Evolutionary conservation across 2,329 filamentous ascomycete genomes (phyloP).

Genomic region (Plectosphaerella plurivora): DNA sequence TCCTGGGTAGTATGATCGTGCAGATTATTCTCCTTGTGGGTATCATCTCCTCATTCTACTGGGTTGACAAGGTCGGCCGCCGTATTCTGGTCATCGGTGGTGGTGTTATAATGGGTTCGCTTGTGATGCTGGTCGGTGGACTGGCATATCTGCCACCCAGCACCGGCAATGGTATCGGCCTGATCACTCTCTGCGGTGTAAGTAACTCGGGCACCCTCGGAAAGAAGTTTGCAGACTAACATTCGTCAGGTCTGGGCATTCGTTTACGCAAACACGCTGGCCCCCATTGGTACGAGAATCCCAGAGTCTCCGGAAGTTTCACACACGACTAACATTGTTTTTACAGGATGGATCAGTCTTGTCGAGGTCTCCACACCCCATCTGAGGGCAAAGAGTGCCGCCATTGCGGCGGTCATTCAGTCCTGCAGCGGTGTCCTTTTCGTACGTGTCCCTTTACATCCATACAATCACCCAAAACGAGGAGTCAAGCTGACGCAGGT

Average conservation of each 20-base stretch:
- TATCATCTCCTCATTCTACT: constrained; percentile 12
- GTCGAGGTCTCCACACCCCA: constrained; percentile 1
- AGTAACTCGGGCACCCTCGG: no score
- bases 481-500: neutral
- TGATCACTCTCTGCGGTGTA: constrained; percentile 8
- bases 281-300: constrained; percentile 4
- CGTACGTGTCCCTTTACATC: neutral
- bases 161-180: constrained; percentile 5
- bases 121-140: neutral
- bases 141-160: constrained; percentile 1
- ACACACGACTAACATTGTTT: neutral
- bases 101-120: neutral
- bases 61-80: constrained; percentile 14
- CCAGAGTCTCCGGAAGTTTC: neutral
- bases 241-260: constrained; percentile 4
- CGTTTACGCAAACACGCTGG: constrained; percentile 7
- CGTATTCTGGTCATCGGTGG: neutral
- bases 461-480: neutral
- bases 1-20: constrained; percentile 14
- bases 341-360: constrained; percentile 2
- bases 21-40: constrained; percentile 7
- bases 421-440: constrained; percentile 5
- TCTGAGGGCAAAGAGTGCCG: constrained; percentile 2
- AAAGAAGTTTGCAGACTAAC: no score
- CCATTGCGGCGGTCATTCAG: constrained; percentile 3